These are phyloP conservation scores for Stentor roeselii DNA, from an alignment of 73 alveolate species.

Conservation along the genomic window DNA sequence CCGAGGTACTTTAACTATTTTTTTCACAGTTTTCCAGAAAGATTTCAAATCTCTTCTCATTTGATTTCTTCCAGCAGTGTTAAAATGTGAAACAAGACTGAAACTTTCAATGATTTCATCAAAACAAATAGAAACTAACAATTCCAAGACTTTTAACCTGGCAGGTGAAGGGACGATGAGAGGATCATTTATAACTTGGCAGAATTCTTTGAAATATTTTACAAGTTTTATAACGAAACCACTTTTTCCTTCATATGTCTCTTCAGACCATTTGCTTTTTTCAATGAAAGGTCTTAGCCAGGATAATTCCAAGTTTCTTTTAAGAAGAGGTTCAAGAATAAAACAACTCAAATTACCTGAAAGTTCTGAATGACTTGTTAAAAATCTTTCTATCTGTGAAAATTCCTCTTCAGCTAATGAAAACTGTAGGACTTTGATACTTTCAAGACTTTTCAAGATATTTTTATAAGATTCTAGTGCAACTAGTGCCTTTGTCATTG, in stretches of 20 bases:
- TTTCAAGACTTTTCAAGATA: not conserved
- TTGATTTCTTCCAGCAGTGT: slow-evolving; percentile 6
- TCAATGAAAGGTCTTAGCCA: not conserved
- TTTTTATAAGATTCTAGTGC: not conserved
- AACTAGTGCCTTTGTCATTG: not conserved
- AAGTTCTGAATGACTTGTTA: not conserved
- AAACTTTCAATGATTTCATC: not conserved
- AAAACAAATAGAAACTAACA: not conserved
- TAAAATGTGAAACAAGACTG: not conserved
- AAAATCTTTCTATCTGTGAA: not conserved
- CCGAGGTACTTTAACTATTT: not conserved
- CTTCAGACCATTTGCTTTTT: not conserved
- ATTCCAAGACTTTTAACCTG: too few relatives aligned
- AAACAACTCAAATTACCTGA: not conserved
- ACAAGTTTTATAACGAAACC: too few relatives aligned
- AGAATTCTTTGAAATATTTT: too few relatives aligned
- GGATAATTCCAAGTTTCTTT: not conserved
- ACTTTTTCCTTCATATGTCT: not conserved
- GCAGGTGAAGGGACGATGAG: too few relatives aligned
- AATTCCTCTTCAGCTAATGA: not conserved
- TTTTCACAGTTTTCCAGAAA: not conserved
- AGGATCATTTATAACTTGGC: too few relatives aligned
- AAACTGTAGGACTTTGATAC: too few relatives aligned
- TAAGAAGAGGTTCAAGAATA: not conserved
- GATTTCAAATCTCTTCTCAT: not conserved